Percentiles rank a stretch among this genome's conserved stretches.
Conservation (phyloP, 2,329 filamentous ascomycete genomes). For the Paecilomyces sp. region DNA sequence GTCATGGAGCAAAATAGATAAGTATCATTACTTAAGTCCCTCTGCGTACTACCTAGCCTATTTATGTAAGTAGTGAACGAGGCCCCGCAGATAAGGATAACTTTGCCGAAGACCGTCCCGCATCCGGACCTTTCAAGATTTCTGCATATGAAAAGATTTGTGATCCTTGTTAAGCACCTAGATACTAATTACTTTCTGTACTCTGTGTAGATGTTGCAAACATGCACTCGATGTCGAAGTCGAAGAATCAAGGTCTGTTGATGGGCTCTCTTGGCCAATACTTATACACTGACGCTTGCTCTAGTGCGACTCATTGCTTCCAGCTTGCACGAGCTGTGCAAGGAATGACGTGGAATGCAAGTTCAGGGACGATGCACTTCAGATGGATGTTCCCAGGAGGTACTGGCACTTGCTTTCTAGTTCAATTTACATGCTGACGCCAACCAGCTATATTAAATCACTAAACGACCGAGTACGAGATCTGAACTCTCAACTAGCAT, state of each 20-base stretch:
- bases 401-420: neutral
- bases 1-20: neutral
- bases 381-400: neutral
- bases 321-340: neutral
- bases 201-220: neutral
- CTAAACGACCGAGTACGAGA: neutral
- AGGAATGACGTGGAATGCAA: slow-evolving; percentile 1
- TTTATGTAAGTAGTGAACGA: neutral
- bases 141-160: too few species aligned
- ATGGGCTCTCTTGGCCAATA: neutral
- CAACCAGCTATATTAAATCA: neutral
- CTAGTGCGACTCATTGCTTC: neutral
- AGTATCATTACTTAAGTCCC: too few species aligned
- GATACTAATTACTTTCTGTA: neutral
- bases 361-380: neutral
- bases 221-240: neutral
- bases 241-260: neutral
- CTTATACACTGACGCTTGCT: too few species aligned
- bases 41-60: too few species aligned
- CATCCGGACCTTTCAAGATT: too few species aligned
- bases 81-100: neutral
- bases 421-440: too few species aligned
- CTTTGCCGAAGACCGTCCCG: neutral
- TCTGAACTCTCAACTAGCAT: neutral
- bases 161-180: too few species aligned